These are phyloP conservation scores for Helminthosporium solani DNA, from an alignment of 2,329 filamentous ascomycete genomes.

Conservation along the genomic window DNA sequence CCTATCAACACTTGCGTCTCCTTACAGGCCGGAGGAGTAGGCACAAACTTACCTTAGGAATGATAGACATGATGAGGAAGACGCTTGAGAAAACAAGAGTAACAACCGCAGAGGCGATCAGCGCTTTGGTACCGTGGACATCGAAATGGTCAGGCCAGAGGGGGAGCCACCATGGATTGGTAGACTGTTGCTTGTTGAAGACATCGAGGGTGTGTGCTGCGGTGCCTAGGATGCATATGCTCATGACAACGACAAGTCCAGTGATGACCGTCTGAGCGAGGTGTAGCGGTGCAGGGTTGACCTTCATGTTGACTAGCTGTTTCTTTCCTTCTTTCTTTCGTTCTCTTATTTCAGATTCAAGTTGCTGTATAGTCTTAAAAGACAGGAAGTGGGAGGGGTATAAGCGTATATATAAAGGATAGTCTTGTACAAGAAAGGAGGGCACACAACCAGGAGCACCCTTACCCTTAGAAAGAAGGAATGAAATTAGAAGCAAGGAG, in stretches of 20 bases:
- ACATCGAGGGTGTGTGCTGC: conserved; percentile 46
- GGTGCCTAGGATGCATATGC: conserved; percentile 46
- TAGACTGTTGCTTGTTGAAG: conserved; percentile 45
- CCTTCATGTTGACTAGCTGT: conserved; percentile 28
- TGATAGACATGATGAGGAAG: conserved; percentile 36
- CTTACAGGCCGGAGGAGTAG: not conserved
- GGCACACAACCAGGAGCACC: conserved; percentile 35
- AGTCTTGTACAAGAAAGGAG: conserved; percentile 5
- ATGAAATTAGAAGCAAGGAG: conserved; percentile 16
- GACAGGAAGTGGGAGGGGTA: not conserved
- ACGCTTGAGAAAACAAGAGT: conserved; percentile 43
- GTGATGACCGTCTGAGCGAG: conserved; percentile 37
- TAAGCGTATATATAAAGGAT: conserved; percentile 6
- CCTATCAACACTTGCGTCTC: conserved; percentile 4
- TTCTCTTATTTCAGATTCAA: not conserved
- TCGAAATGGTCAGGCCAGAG: conserved; percentile 53
- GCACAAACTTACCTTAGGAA: conserved; percentile 34
- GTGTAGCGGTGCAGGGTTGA: conserved; percentile 41
- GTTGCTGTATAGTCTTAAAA: not conserved
- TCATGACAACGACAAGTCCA: conserved; percentile 42
- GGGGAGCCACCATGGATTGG: conserved; percentile 51
- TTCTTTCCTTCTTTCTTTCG: no score
- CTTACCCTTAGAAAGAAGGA: conserved; percentile 21
- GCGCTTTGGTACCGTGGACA: conserved; percentile 43
- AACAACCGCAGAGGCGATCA: conserved; percentile 43